These are phyloP conservation scores for Chaetomium fimeti DNA, from an alignment of 495 filamentous ascomycete species.

Conservation along the genomic window DNA sequence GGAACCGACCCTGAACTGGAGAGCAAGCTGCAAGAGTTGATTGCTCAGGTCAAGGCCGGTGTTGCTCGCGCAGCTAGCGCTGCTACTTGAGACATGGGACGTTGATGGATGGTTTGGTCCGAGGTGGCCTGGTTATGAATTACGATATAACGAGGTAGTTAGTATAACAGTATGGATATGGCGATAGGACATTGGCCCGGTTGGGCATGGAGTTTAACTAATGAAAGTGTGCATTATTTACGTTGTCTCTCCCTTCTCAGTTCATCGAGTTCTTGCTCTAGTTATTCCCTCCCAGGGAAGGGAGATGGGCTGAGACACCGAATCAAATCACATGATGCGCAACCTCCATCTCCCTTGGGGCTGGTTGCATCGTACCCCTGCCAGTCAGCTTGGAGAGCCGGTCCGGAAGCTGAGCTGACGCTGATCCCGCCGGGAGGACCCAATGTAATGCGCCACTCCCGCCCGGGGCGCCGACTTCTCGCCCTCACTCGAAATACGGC, in stretches of 20 bases:
- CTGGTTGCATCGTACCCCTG: conserved; percentile 4
- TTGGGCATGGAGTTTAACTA: background rate
- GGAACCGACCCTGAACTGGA: conserved; percentile 39
- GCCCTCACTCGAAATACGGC: background rate
- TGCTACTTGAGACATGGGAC: background rate
- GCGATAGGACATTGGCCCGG: background rate
- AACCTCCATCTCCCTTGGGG: background rate
- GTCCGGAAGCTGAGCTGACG: conserved; percentile 6
- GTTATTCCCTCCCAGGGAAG: background rate
- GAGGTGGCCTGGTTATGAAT: background rate
- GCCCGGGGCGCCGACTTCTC: background rate
- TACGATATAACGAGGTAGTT: background rate
- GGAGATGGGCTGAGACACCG: background rate
- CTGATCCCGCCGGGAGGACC: background rate
- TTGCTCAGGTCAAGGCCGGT: conserved; percentile 34
- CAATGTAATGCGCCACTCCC: conserved; percentile 13
- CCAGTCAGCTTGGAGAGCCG: conserved; percentile 9
- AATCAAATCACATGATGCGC: background rate
- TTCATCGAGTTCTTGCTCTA: background rate
- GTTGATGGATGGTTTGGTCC: background rate
- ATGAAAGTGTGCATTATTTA: background rate
- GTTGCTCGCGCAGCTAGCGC: too few relatives aligned
- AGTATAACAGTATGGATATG: background rate
- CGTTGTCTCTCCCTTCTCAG: background rate
- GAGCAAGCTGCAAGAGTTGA: conserved; percentile 33